These are phyloP conservation scores for Agapanthus africanus DNA, from an alignment of 106 monocot genomes.

Conservation along the genomic window DNA sequence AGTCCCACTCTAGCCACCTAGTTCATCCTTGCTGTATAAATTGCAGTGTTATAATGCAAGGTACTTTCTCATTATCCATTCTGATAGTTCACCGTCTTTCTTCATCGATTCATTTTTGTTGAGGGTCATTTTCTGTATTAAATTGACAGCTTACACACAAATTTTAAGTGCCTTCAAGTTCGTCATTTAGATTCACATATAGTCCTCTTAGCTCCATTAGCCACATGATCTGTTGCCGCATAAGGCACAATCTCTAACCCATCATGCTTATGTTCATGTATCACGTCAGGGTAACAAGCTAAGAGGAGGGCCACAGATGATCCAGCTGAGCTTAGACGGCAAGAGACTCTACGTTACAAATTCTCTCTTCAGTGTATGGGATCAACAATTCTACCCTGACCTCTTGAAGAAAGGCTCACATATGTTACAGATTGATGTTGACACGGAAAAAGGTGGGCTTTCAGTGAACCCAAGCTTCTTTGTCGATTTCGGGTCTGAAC, in stretches of 20 bases:
- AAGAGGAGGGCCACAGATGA: constrained; percentile 95
- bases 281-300: constrained; percentile 69
- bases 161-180: no score
- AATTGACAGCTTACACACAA: no score
- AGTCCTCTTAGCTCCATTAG: no score
- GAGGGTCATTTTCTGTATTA: no score
- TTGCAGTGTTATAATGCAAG: no score
- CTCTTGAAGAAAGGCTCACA: constrained; percentile 73
- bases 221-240: not conserved
- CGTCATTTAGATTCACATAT: no score
- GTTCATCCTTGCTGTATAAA: no score
- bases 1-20: no score
- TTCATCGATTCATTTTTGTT: no score
- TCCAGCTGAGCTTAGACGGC: constrained; percentile 90
- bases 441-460: constrained; percentile 70
- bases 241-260: not conserved
- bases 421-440: constrained; percentile 85
- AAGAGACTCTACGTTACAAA: constrained; percentile 93
- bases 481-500: constrained; percentile 81
- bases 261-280: not conserved
- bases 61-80: no score
- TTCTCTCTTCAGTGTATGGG: constrained; percentile 92
- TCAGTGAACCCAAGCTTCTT: constrained; percentile 76
- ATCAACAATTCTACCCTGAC: constrained; percentile 84
- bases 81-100: no score